These are phyloP conservation scores for Crinitomyces ghanaensis DNA, from an alignment of 805 yeast genomes.

Conservation along the genomic window DNA sequence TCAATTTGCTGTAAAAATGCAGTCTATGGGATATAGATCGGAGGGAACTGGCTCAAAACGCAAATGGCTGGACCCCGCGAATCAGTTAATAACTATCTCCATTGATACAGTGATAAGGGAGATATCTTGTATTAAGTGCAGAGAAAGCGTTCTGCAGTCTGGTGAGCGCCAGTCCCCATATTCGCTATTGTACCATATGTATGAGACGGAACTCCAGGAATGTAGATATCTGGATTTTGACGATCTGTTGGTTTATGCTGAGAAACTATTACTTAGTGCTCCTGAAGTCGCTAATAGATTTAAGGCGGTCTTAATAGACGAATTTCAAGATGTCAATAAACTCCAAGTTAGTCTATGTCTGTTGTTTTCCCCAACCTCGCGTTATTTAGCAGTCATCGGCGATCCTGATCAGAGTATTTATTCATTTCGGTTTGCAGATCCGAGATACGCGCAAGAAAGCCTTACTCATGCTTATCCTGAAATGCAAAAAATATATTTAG, in stretches of 20 bases:
- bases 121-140: conserved; percentile 4
- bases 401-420: conserved; percentile 96
- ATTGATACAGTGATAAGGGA: background rate
- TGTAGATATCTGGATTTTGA: conserved; percentile 63
- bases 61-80: background rate
- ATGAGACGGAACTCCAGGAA: conserved; percentile 37
- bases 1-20: conserved; percentile 1
- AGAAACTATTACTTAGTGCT: conserved; percentile 33
- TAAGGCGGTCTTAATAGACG: conserved; percentile 77
- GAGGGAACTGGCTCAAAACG: background rate
- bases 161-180: too few species aligned
- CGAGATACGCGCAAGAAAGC: too few species aligned
- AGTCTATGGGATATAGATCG: conserved; percentile 1
- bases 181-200: conserved; percentile 19
- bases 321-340: conserved; percentile 83
- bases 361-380: conserved; percentile 30
- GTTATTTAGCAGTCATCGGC: conserved; percentile 69
- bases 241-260: conserved; percentile 55
- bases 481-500: conserved; percentile 33
- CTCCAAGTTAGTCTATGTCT: conserved; percentile 64
- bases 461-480: conserved; percentile 27
- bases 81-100: background rate
- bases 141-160: too few species aligned
- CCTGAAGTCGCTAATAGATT: conserved; percentile 39
- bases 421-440: conserved; percentile 72